A percentile compares a stretch with the other conserved stretches of the same genome.
phyloP scores from a whole-genome alignment of 73 alveolate species.

The Paramecium primaurelia region DNA sequence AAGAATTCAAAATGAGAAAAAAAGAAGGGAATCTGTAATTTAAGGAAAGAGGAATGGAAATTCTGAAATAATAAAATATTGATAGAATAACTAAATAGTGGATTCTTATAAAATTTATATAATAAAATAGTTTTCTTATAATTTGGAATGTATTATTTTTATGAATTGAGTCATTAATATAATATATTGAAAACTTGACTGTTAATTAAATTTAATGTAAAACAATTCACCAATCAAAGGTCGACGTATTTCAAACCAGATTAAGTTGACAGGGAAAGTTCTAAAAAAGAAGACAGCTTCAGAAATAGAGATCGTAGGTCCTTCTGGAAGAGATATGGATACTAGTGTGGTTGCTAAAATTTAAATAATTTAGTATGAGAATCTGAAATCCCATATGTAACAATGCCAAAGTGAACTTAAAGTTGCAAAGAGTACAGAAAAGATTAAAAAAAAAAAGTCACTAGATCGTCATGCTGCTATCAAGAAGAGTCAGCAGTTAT shows the following conservation, averaged over 20 bases:
- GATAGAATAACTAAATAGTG: neutral
- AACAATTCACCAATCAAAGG: constrained; percentile 39
- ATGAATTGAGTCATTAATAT: neutral
- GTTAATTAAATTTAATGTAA: constrained; percentile 21
- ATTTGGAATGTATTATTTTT: neutral
- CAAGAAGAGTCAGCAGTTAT: neutral
- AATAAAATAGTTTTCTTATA: neutral
- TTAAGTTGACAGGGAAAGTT: constrained; percentile 22
- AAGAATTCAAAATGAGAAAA: neutral
- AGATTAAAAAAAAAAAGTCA: neutral
- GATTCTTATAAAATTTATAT: neutral
- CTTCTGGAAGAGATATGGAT: constrained; percentile 7
- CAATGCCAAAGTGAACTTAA: neutral
- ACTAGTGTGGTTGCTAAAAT: neutral
- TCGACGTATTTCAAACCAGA: constrained; percentile 11
- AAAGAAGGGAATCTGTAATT: neutral
- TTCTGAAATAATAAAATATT: neutral
- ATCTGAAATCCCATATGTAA: constrained; percentile 40
- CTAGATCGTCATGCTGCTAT: neutral
- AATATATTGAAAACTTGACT: neutral
- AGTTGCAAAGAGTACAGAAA: neutral
- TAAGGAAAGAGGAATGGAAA: too few relatives aligned
- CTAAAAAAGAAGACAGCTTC: constrained; percentile 27
- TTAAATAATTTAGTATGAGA: constrained; percentile 6
- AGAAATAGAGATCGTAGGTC: neutral